Base-by-base conservation (phyloP, 1,284 basidiomycete genomes). In the Taiwanofungus camphoratus region DNA sequence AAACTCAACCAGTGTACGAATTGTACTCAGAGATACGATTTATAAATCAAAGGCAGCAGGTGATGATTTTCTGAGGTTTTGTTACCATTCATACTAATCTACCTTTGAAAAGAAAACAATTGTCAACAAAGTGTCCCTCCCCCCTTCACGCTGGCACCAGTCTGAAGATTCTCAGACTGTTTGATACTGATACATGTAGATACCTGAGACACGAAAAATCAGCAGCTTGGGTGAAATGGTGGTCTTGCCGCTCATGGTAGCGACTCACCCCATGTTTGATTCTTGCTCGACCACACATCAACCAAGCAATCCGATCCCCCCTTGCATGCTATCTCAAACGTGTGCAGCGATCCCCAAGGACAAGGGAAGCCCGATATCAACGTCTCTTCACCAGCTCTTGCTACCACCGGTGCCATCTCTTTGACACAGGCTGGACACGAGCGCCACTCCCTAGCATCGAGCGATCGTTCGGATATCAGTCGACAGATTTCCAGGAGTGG, bases 131-230 rank as follows among this genome's bases (percentile, higher is more conserved):
- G n/a, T n/a, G n/a, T n/a, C n/a, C n/a, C n/a, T n/a, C n/a, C n/a
- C n/a, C n/a, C n/a, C n/a, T n/a, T n/a, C n/a, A n/a, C n/a, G n/a
- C n/a, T n/a, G n/a, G n/a, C n/a, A n/a, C n/a, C n/a, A n/a, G n/a
- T n/a, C n/a, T n/a, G n/a, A n/a, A n/a, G n/a, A n/a, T n/a, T n/a
- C 26, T 47, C 39, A 53, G n/a, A 56, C 36, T 18, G 55, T 54
- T 36, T 54, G 53, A 42, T 56, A 50, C 44, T 56, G 55, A 49
- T 54, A 56, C 51, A 56, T 52, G 48, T 52, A 53, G 6, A 54
- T 36, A 32, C 55, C 55, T 56, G 42, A 16, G 23, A 4, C 21
- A 30, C 31, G 20, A 19, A 18, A n/a, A 31, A 26, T 38, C 8
- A 38, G 36, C 36, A n/a, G 32, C 32, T 34, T 16, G 8, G 8